phyloP scores from a whole-genome alignment of 1,139 yeast species.

The Eremothecium cymbalariae region DNA sequence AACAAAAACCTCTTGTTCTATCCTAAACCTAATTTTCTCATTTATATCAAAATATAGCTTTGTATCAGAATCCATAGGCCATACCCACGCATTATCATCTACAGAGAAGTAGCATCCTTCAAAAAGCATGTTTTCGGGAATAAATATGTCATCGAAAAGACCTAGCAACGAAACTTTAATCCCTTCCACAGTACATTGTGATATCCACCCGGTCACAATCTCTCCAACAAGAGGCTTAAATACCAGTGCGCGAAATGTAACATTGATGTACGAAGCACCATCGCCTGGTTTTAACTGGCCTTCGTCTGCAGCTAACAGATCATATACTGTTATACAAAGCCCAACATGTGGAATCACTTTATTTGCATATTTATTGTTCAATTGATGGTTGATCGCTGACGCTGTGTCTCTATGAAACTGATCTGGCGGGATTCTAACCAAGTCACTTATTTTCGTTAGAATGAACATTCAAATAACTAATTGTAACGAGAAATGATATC shows the following conservation, averaged over 20 bases:
- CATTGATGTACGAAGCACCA: constrained; percentile 78
- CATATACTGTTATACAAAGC: constrained; percentile 77
- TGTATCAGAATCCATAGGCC: constrained; percentile 71
- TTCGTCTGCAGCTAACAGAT: constrained; percentile 68
- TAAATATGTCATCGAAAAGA: constrained; percentile 84
- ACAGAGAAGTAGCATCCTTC: constrained; percentile 65
- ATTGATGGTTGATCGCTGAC: constrained; percentile 68
- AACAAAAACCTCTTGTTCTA: constrained; percentile 80
- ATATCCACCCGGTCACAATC: constrained; percentile 87
- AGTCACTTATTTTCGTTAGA: constrained; percentile 68
- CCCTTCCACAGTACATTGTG: constrained; percentile 81
- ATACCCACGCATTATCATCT: constrained; percentile 89
- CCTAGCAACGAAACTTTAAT: constrained; percentile 56
- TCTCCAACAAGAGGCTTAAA: constrained; percentile 96
- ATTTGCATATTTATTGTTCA: constrained; percentile 78
- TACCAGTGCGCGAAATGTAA: constrained; percentile 64
- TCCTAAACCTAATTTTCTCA: constrained; percentile 82
- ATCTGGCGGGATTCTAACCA: constrained; percentile 82
- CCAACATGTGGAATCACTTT: constrained; percentile 78
- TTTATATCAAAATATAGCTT: constrained; percentile 78
- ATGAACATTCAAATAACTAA: constrained; percentile 54
- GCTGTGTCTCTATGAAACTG: constrained; percentile 57
- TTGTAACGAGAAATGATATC: not conserved
- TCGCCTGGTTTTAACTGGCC: constrained; percentile 94
- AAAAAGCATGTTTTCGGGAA: constrained; percentile 73